Evolutionary conservation across 1,139 yeast genomes (phyloP), one percentile per base, ranked within the genome.

Genomic region (Waltiozyma sp.): DNA sequence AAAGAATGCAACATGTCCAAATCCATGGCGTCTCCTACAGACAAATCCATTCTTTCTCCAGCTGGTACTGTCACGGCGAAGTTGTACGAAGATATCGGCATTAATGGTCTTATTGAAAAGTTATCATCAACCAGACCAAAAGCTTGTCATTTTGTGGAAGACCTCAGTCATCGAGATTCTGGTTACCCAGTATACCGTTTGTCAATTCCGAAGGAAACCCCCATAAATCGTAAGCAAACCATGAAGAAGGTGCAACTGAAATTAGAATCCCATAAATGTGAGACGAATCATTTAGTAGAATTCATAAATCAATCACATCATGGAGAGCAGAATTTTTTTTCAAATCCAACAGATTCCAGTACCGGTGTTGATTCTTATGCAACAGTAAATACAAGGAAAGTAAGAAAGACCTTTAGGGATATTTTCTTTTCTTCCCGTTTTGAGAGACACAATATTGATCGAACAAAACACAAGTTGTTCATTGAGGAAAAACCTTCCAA

Each of bases 21-120:
- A 14, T 31, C 34, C 14, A n/a, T 31, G 16, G 15, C 14, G 3
- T 31, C 34, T 15, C 34, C 34, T n/a, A 14, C 18, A 6, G 34
- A 31, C 28, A 26, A 37, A 40, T 21, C 28, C 8, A 33, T 39
- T 2, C 26, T 35, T 4, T 47, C 50, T 21, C 21, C 42, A 2
- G 48, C 49, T 3, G 53, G 52, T 2, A 45, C 49, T 2, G 19
- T 48, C 1, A 49, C 51, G 1, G 52, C 54, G 0, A 42, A 40
- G 19, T 40, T 50, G 21, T 47, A 33, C 15, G 40, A 34, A 15
- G 46, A 47, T 9, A 36, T 39, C 13, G 49, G 43, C 3, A 31
- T 31, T n/a, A 18, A 31, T 31, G 34, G 34, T 16, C 4, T 31
- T n/a, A 31, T 31, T 10, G 34, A 31, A 5, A 31, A 15, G 16